Percentiles rank a stretch among this genome's conserved stretches.
phyloP scores from a whole-genome alignment of 805 yeast species.

The Zygosaccharomyces siamensis region DNA sequence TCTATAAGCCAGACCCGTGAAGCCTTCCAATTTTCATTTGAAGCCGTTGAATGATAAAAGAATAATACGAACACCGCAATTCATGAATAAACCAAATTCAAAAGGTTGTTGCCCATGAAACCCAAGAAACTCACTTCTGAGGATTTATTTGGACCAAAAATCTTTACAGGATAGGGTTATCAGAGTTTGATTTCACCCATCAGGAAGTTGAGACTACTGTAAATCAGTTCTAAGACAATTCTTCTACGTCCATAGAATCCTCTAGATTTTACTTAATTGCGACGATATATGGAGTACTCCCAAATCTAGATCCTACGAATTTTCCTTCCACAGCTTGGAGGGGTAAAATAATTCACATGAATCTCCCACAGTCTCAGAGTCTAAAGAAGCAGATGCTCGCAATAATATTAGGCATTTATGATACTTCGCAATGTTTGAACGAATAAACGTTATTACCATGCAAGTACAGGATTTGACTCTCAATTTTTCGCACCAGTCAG shows the following conservation, averaged over 20 bases:
- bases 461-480: slow-evolving; percentile 42
- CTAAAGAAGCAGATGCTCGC: slow-evolving; percentile 63
- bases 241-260: slow-evolving; percentile 45
- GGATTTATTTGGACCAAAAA: slow-evolving; percentile 26
- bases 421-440: slow-evolving; percentile 38
- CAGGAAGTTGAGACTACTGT: slow-evolving; percentile 64
- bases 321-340: slow-evolving; percentile 46
- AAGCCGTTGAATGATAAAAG: slow-evolving; percentile 39
- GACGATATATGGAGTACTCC: slow-evolving; percentile 44
- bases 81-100: slow-evolving; percentile 28
- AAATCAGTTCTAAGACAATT: slow-evolving; percentile 49
- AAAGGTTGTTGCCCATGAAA: slow-evolving; percentile 25
- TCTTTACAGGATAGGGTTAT: slow-evolving; percentile 36
- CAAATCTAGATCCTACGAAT: slow-evolving; percentile 52
- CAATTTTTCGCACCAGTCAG: slow-evolving; percentile 49
- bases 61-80: slow-evolving; percentile 46
- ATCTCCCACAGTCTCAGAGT: slow-evolving; percentile 58
- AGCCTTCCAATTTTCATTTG: slow-evolving; percentile 38
- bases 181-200: slow-evolving; percentile 49
- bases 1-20: slow-evolving; percentile 37
- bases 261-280: slow-evolving; percentile 39
- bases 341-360: slow-evolving; percentile 42
- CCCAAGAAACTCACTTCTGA: slow-evolving; percentile 17
- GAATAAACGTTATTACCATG: slow-evolving; percentile 31
- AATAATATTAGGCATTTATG: slow-evolving; percentile 39